Evolutionary conservation across 495 filamentous ascomycete genomes (phyloP).

Genomic region (Aspergillus asperescens): DNA sequence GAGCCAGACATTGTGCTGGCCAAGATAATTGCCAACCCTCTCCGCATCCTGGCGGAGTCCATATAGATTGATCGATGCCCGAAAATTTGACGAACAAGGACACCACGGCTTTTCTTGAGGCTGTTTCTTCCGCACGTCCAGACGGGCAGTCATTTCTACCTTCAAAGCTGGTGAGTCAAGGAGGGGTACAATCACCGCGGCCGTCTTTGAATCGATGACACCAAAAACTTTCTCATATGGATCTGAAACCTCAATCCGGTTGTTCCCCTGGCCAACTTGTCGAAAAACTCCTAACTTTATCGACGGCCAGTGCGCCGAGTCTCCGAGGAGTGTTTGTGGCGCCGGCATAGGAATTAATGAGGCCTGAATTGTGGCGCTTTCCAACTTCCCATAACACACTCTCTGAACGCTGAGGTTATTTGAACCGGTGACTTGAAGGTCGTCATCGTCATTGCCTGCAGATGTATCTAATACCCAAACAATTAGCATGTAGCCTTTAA

Average conservation of each 20-base stretch:
- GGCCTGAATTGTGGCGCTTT: constrained; percentile 62
- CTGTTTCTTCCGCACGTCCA: constrained; percentile 55
- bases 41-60: constrained; percentile 62
- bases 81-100: constrained; percentile 45
- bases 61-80: constrained; percentile 69
- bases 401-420: constrained; percentile 49
- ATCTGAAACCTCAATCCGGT: constrained; percentile 64
- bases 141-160: constrained; percentile 62
- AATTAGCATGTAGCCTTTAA: background rate
- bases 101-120: constrained; percentile 53
- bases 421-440: constrained; percentile 40
- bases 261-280: constrained; percentile 43
- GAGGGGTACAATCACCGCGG: constrained; percentile 61
- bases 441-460: constrained; percentile 35
- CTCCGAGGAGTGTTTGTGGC: constrained; percentile 43
- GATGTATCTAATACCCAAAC: constrained; percentile 16
- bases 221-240: constrained; percentile 66
- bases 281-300: constrained; percentile 66
- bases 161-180: constrained; percentile 56
- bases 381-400: constrained; percentile 81
- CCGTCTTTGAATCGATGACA: constrained; percentile 62
- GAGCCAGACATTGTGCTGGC: constrained; percentile 60
- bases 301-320: constrained; percentile 53
- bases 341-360: constrained; percentile 61
- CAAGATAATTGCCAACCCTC: constrained; percentile 60